A percentile compares a stretch with the other conserved stretches of the same genome.
phyloP scores from a whole-genome alignment of 2,329 filamentous ascomycete genomes.

The Hymenoscyphus fructigenus region DNA sequence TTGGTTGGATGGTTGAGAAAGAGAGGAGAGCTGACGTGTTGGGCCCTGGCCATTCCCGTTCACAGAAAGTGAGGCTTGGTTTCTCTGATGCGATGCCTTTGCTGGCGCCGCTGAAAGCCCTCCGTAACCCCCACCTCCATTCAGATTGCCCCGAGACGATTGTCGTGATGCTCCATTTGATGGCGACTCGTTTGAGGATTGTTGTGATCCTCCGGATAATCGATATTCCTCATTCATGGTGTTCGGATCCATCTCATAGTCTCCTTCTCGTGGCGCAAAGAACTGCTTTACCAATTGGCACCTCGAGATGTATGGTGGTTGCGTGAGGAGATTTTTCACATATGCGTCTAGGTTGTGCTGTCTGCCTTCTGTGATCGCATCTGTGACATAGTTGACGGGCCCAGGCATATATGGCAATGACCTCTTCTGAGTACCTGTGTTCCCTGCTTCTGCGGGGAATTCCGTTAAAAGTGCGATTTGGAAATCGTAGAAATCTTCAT shows the following conservation, averaged over 20 bases:
- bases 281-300: conserved; percentile 85
- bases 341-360: conserved; percentile 93
- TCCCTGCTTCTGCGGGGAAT: conserved; percentile 90
- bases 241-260: conserved; percentile 85
- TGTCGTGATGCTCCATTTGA: conserved; percentile 61
- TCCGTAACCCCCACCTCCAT: conserved; percentile 54
- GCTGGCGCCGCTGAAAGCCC: conserved; percentile 53
- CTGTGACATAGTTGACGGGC: conserved; percentile 96
- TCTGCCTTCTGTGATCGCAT: conserved; percentile 90
- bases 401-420: conserved; percentile 96
- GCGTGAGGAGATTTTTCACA: conserved; percentile 82
- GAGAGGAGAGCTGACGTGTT: conserved; percentile 35
- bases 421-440: conserved; percentile 74
- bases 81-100: conserved; percentile 29
- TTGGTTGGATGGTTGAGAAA: conserved; percentile 54
- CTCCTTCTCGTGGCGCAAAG: conserved; percentile 84
- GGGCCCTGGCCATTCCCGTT: conserved; percentile 23
- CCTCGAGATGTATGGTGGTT: conserved; percentile 80
- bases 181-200: conserved; percentile 63
- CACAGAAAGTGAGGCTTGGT: conserved; percentile 41
- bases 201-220: conserved; percentile 68
- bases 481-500: conserved; percentile 98
- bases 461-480: conserved; percentile 92
- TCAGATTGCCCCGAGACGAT: conserved; percentile 64
- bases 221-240: conserved; percentile 68